A percentile compares a stretch with the other conserved stretches of the same genome.
Evolutionary conservation across 768 basidiomycete species (phyloP).

Genomic region (Trametes sanguinea): DNA sequence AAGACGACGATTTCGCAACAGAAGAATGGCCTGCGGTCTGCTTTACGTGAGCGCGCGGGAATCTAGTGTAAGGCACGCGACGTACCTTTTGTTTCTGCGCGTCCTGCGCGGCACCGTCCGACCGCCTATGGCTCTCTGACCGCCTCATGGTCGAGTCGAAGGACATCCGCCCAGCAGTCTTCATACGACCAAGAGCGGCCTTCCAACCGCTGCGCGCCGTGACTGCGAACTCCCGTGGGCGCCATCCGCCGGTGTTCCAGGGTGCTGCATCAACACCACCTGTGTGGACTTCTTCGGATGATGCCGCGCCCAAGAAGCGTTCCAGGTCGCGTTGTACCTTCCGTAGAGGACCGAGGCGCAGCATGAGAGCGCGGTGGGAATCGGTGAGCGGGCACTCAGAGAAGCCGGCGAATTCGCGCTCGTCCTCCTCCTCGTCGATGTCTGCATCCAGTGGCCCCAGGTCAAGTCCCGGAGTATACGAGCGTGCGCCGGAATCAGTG

Average conservation of each 20-base stretch:
- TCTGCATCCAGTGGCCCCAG: constrained; percentile 13
- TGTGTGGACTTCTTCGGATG: constrained; percentile 41
- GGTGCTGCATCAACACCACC: constrained; percentile 16
- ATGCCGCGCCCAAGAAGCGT: constrained; percentile 55
- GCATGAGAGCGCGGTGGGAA: constrained; percentile 56
- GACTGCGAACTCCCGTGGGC: constrained; percentile 30
- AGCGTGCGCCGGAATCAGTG: background rate
- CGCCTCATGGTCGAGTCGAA: constrained; percentile 14
- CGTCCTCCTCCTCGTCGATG: constrained; percentile 14
- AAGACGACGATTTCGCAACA: background rate
- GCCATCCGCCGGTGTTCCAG: constrained; percentile 16
- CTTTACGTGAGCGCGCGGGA: too few relatives aligned
- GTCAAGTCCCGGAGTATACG: background rate
- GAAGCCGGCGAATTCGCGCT: background rate
- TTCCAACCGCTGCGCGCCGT: constrained; percentile 33
- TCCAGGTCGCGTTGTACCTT: constrained; percentile 63
- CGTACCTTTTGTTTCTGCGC: constrained; percentile 4
- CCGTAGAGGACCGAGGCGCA: constrained; percentile 56
- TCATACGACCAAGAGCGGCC: constrained; percentile 26
- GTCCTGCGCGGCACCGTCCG: constrained; percentile 3
- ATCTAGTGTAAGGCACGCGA: background rate
- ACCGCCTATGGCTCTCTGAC: constrained; percentile 5
- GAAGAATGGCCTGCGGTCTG: background rate
- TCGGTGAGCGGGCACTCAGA: constrained; percentile 46
- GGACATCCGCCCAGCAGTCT: constrained; percentile 10